Conservation (phyloP, 1,139 yeast species). For the Kodamaea arcana region DNA sequence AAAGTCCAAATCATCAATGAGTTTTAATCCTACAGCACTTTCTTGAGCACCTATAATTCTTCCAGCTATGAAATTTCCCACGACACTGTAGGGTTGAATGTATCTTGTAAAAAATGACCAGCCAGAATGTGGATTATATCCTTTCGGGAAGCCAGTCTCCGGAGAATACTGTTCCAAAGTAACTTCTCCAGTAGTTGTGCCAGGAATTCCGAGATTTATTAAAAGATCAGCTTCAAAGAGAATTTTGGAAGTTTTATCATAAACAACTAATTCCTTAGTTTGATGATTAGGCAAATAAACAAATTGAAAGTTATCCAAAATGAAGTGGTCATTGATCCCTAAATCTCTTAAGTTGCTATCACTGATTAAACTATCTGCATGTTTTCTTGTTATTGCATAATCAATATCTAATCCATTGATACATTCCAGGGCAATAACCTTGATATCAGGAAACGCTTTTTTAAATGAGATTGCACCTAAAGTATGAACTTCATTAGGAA, state of each 20-base stretch:
- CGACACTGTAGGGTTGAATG: conserved; percentile 19
- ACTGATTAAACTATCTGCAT: conserved; percentile 16
- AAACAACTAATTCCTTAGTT: conserved; percentile 22
- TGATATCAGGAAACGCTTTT: conserved; percentile 39
- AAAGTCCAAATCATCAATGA: conserved; percentile 44
- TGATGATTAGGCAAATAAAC: conserved; percentile 21
- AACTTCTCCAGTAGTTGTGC: conserved; percentile 12
- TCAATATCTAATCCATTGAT: conserved; percentile 27
- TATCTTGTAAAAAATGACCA: conserved; percentile 19
- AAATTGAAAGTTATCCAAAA: conserved; percentile 21
- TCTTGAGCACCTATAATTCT: conserved; percentile 5
- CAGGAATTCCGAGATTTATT: conserved; percentile 18
- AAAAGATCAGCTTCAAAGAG: conserved; percentile 24
- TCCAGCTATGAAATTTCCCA: conserved; percentile 10
- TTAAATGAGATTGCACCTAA: conserved; percentile 54
- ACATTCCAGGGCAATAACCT: conserved; percentile 46
- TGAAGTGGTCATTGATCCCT: conserved; percentile 23
- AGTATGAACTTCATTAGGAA: conserved; percentile 55
- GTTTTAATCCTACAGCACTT: conserved; percentile 20
- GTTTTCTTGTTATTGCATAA: conserved; percentile 21
- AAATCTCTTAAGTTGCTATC: conserved; percentile 11
- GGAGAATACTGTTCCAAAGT: conserved; percentile 22
- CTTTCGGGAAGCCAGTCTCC: conserved; percentile 16
- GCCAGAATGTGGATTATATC: conserved; percentile 19
- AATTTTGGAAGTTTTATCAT: conserved; percentile 17